Evolutionary conservation across 1,139 yeast genomes (phyloP).

Genomic region (Blastobotrys petasosporus): DNA sequence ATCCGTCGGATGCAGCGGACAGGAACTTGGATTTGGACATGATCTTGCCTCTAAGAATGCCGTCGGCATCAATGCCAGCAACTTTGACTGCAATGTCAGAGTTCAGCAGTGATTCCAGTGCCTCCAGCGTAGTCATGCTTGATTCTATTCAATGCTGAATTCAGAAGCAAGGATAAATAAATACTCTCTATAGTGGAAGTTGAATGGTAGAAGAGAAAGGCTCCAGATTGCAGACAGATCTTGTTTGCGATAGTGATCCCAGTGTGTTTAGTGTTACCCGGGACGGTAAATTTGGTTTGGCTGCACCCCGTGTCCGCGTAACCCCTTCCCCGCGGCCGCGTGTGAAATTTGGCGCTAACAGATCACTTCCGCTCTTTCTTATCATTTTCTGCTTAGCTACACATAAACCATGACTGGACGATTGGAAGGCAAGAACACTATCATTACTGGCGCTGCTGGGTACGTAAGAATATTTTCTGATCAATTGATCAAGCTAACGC

Average conservation of each 20-base stretch:
- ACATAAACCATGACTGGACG: constrained; percentile 24
- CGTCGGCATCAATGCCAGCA: constrained; percentile 37
- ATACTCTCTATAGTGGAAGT: too few species aligned
- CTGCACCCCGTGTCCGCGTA: too few species aligned
- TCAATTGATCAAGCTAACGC: neutral
- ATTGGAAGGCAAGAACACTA: constrained; percentile 52
- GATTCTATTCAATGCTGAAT: too few species aligned
- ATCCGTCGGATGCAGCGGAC: constrained; percentile 27
- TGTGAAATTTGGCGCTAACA: too few species aligned
- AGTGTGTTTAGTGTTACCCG: too few species aligned
- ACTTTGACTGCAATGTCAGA: constrained; percentile 30
- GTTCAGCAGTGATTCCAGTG: constrained; percentile 13
- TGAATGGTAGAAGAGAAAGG: too few species aligned
- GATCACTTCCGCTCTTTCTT: neutral
- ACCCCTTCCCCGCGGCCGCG: too few species aligned
- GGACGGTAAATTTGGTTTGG: too few species aligned
- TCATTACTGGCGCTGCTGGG: constrained; percentile 61
- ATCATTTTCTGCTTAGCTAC: neutral
- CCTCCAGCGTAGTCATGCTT: neutral
- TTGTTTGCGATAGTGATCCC: too few species aligned
- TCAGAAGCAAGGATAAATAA: too few species aligned
- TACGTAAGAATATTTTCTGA: constrained; percentile 34
- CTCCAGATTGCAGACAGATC: too few species aligned
- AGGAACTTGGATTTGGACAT: constrained; percentile 31
- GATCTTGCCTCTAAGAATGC: constrained; percentile 35